A percentile compares a stretch with the other conserved stretches of the same genome.
Evolutionary conservation across 2,329 filamentous ascomycete genomes (phyloP).

Genomic region (Tolypocladium tropicale): DNA sequence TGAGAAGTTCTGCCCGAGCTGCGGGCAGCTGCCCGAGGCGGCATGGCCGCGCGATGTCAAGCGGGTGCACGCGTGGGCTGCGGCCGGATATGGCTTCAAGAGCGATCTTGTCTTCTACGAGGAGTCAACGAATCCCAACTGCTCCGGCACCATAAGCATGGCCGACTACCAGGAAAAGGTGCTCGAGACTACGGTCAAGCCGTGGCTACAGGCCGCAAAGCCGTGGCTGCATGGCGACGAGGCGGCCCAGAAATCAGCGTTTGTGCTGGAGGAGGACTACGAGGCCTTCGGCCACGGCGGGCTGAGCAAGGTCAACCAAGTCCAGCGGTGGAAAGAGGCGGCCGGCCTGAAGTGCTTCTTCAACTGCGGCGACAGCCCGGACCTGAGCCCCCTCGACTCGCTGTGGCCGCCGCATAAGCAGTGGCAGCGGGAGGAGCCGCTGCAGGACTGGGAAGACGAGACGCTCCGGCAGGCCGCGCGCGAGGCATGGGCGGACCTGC

Average conservation of each 20-base stretch:
- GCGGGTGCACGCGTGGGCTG: conserved; percentile 23
- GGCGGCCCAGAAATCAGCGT: conserved; percentile 4
- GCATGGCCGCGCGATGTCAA: conserved; percentile 22
- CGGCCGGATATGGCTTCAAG: conserved; percentile 24
- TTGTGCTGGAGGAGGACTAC: conserved; percentile 24
- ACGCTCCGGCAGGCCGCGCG: conserved; percentile 19
- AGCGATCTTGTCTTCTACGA: conserved; percentile 28
- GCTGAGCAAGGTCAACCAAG: conserved; percentile 22
- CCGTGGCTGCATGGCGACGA: conserved; percentile 14
- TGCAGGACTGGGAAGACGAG: conserved; percentile 22
- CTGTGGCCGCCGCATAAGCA: conserved; percentile 24
- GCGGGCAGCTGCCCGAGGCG: conserved; percentile 11
- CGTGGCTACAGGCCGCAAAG: conserved; percentile 20
- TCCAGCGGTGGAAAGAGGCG: conserved; percentile 25
- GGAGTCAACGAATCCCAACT: conserved; percentile 21
- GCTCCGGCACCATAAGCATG: conserved; percentile 20
- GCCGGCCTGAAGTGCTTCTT: conserved; percentile 20
- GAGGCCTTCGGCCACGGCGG: conserved; percentile 25
- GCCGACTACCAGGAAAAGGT: conserved; percentile 23
- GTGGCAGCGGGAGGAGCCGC: conserved; percentile 15
- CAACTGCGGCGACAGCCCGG: conserved; percentile 26
- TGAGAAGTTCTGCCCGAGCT: conserved; percentile 20
- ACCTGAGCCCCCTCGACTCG: conserved; percentile 24
- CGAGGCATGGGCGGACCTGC: conserved; percentile 16
- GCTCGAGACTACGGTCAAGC: conserved; percentile 21